These are phyloP conservation scores for Lasiodiplodia sp. DNA, from an alignment of 2,329 filamentous ascomycete genomes.

Conservation along the genomic window DNA sequence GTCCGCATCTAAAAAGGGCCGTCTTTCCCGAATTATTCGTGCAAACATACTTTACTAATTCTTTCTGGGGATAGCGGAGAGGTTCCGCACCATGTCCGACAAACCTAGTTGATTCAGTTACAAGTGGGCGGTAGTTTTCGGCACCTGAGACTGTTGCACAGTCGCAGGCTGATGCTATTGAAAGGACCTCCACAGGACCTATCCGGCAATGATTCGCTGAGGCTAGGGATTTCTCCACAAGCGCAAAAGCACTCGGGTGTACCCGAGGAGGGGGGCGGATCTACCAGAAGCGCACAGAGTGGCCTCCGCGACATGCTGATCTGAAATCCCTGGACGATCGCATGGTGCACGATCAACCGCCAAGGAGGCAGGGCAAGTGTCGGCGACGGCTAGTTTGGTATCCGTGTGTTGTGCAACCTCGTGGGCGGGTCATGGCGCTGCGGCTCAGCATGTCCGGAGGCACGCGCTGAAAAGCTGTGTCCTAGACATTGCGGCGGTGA, in stretches of 20 bases:
- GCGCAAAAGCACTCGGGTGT: not conserved
- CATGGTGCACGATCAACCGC: not conserved
- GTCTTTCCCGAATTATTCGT: not conserved
- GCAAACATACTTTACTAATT: not conserved
- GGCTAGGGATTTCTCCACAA: constrained; percentile 5
- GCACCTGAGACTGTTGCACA: constrained; percentile 12
- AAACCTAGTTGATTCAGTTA: not conserved
- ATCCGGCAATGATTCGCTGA: constrained; percentile 18
- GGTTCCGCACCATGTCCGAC: not conserved
- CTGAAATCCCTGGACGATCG: constrained; percentile 10
- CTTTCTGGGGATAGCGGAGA: not conserved
- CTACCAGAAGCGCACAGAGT: constrained; percentile 8
- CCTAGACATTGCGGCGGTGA: not conserved
- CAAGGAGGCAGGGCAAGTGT: not conserved
- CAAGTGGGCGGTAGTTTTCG: constrained; percentile 3
- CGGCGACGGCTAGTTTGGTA: not conserved
- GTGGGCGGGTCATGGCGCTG: not conserved
- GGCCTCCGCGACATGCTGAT: constrained; percentile 10
- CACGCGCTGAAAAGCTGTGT: not conserved
- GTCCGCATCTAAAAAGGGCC: not conserved
- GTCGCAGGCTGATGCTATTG: not conserved
- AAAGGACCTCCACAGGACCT: not conserved
- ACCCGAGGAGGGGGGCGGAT: constrained; percentile 7
- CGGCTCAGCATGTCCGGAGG: not conserved
- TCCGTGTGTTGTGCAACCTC: not conserved